A percentile compares a stretch with the other conserved stretches of the same genome.
Conservation (phyloP, 192 early-diverging fungal genomes). For the Mortierella alpina region DNA sequence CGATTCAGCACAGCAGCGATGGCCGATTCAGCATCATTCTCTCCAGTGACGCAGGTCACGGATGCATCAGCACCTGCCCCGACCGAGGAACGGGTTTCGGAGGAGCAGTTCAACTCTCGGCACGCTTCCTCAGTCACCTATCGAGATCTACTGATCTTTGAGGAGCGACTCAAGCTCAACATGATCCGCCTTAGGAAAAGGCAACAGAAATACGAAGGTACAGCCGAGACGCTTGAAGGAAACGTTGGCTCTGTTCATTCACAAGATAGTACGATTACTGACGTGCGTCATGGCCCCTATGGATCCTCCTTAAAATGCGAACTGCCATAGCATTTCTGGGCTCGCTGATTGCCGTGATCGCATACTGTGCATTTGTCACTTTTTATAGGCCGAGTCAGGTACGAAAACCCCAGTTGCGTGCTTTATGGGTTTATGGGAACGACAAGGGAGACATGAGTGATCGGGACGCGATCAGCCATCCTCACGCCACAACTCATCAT, state of each 20-base stretch:
- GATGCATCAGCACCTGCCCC: conserved; percentile 10
- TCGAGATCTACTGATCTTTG: conserved; percentile 84
- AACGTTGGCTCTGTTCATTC: background rate
- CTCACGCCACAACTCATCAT: no score
- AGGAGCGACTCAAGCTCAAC: conserved; percentile 82
- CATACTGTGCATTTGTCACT: conserved; percentile 62
- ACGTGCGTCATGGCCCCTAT: background rate
- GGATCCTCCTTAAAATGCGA: background rate
- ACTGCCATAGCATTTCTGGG: conserved; percentile 36
- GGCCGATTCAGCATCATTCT: conserved; percentile 11
- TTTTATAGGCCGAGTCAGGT: conserved; percentile 64
- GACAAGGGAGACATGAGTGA: no score
- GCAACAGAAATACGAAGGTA: conserved; percentile 80
- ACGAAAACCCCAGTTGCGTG: background rate
- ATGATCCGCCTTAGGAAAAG: conserved; percentile 71
- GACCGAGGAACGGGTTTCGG: conserved; percentile 41
- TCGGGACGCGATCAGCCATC: no score
- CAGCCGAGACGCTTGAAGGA: background rate
- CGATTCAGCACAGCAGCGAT: background rate
- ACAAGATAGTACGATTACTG: background rate
- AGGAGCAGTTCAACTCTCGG: conserved; percentile 42
- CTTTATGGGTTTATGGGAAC: no score
- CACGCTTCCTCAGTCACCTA: conserved; percentile 62
- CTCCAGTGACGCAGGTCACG: conserved; percentile 42
- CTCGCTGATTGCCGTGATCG: conserved; percentile 45